These are phyloP conservation scores for Scortechinia acanthostroma DNA, from an alignment of 2,329 filamentous ascomycete species.

Conservation along the genomic window DNA sequence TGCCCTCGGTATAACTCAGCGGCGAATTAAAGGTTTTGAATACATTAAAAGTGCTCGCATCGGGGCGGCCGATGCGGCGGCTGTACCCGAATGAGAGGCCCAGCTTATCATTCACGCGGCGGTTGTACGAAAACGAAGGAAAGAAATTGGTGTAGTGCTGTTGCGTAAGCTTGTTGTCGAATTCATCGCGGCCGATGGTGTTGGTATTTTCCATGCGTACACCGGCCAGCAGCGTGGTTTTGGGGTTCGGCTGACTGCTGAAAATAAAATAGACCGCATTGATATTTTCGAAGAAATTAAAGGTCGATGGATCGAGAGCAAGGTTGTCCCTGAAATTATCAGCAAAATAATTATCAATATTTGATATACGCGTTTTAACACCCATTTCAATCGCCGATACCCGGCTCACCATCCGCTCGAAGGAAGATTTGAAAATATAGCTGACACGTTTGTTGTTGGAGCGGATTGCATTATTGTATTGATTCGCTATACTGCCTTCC, in stretches of 20 bases:
- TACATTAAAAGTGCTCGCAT: background rate
- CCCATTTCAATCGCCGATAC: no score
- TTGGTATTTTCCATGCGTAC: background rate
- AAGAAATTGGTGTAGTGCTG: background rate
- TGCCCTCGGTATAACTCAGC: no score
- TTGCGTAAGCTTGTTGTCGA: background rate
- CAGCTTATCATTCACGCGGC: background rate
- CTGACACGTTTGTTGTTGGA: no score
- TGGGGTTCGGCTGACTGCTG: background rate
- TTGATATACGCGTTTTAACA: background rate
- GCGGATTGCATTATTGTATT: no score
- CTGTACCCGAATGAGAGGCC: background rate
- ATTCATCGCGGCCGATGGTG: background rate
- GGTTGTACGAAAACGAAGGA: background rate
- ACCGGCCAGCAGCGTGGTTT: background rate
- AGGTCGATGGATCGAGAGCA: background rate
- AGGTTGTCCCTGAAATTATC: background rate
- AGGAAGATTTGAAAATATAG: no score
- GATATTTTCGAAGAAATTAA: background rate
- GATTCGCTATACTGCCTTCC: no score
- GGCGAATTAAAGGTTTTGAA: no score
- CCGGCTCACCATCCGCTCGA: no score
- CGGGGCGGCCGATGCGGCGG: background rate
- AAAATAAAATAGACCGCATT: background rate
- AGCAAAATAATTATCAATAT: background rate